Base-by-base conservation (phyloP, 2,329 filamentous ascomycete species). In the Scedosporium dehoogii region DNA sequence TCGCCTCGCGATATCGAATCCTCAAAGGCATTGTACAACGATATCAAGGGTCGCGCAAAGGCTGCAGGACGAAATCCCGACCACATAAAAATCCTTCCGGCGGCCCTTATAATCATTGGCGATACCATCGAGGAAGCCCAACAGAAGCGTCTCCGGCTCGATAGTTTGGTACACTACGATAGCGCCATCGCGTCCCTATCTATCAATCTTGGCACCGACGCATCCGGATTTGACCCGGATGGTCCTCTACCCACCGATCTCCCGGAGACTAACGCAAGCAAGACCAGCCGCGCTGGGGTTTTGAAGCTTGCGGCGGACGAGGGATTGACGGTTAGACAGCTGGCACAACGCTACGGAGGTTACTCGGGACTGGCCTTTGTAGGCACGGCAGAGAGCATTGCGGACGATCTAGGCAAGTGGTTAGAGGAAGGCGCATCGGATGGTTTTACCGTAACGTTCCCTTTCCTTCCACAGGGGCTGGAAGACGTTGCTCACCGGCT, bases 231-330 rank as follows among this genome's bases (percentile, higher is more conserved):
- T 33, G 79, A 82, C 58, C 80, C 79, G 0, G 79, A 84, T 65
- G 74, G 69, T 0, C 78, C 76, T 0, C 69, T 84, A 4, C 81
- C 81, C 1, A 67, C 68, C 0, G 75, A 82, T 4, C 67, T 84
- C 2, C 80, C 81, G 0, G 79, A 82, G 58, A 83, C 79, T 0
- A 83, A 83, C 64, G 80, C 77, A 1, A 83, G 80, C 72, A 81
- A 82, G 68, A 79, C 79, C 0, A 67, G 72, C 10, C 75, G 79
- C 1, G 79, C 73, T 6, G 68, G 72, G 0, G 76, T 78, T 7
- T n/a, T 81, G 2, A 76, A 73, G 63, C 69, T 83, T 2, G 80
- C 78, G 0, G 66, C 70, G 56, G 67, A 73, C 1, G 79, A 82
- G 63, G 73, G 73, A 0, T 66, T 83, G 59, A 82, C 79, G 0